phyloP scores from a whole-genome alignment of 179 eudicot genomes.

The Silene coronaria region DNA sequence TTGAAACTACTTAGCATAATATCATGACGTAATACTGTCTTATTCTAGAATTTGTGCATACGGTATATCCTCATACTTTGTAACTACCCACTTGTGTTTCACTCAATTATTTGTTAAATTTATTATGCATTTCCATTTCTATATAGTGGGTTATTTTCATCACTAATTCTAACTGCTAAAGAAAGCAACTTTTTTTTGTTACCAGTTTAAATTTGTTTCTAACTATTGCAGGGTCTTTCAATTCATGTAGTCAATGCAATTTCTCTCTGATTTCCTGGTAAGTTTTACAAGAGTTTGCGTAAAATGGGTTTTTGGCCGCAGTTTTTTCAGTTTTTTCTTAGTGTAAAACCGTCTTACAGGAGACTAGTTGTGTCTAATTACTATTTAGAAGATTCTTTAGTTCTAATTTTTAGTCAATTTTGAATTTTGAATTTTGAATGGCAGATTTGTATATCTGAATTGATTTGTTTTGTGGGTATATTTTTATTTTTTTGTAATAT shows the following conservation, averaged over 20 bases:
- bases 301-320: no score
- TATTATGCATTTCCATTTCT: background rate
- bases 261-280: constrained; percentile 25
- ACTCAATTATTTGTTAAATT: background rate
- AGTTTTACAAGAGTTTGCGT: constrained; percentile 1
- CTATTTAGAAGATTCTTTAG: no score
- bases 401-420: background rate
- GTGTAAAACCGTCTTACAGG: no score
- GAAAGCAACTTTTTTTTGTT: constrained; percentile 6
- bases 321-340: background rate
- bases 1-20: no score
- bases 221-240: constrained; percentile 2
- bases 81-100: background rate
- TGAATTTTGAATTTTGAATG: background rate
- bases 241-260: constrained; percentile 9
- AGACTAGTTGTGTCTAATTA: no score
- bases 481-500: background rate
- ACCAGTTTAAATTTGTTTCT: background rate
- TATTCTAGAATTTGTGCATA: no score
- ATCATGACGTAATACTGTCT: no score
- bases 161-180: constrained; percentile 10
- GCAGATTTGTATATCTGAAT: constrained; percentile 4
- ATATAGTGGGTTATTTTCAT: constrained; percentile 13
- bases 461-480: constrained; percentile 14
- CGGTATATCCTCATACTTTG: background rate